These are phyloP conservation scores for Calycina marina DNA, from an alignment of 2,329 filamentous ascomycete genomes.

Conservation along the genomic window DNA sequence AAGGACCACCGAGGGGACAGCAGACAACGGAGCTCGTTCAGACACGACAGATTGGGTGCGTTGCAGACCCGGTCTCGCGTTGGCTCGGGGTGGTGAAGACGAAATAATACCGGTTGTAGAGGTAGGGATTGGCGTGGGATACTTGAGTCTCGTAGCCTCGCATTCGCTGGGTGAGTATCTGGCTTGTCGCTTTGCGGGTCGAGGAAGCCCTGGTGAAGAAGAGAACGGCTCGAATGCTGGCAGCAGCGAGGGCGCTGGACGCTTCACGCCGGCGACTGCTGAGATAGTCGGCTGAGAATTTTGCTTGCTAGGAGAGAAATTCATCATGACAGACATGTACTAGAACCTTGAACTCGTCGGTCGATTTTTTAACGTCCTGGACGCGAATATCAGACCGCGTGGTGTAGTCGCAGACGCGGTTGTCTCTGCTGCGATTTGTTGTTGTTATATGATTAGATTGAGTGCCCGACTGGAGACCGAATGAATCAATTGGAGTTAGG, in stretches of 20 bases:
- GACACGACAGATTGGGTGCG: constrained; percentile 51
- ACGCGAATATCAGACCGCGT: constrained; percentile 9
- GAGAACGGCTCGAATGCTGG: constrained; percentile 68
- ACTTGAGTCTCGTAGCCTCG: constrained; percentile 34
- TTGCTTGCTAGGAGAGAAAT: constrained; percentile 22
- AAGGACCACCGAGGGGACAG: constrained; percentile 71
- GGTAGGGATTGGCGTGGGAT: constrained; percentile 87
- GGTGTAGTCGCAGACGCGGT: constrained; percentile 2
- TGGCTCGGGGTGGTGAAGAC: constrained; percentile 58
- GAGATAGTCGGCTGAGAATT: constrained; percentile 17
- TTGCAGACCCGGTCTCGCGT: constrained; percentile 34
- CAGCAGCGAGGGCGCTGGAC: constrained; percentile 51
- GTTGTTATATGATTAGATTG: constrained; percentile 3
- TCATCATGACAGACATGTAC: constrained; percentile 20
- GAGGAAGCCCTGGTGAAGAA: constrained; percentile 60
- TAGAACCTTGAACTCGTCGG: constrained; percentile 1
- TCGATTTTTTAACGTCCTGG: constrained; percentile 5
- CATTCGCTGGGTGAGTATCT: constrained; percentile 27
- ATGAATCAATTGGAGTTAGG: constrained; percentile 1
- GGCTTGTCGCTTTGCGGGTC: constrained; percentile 53
- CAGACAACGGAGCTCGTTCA: constrained; percentile 65
- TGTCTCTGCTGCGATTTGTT: constrained; percentile 1
- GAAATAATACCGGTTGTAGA: constrained; percentile 86
- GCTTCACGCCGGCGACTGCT: constrained; percentile 36
- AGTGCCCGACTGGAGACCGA: background rate